Evolutionary conservation across 177 flowering plant species (phyloP).

Genomic region (Vitis hybrid): DNA sequence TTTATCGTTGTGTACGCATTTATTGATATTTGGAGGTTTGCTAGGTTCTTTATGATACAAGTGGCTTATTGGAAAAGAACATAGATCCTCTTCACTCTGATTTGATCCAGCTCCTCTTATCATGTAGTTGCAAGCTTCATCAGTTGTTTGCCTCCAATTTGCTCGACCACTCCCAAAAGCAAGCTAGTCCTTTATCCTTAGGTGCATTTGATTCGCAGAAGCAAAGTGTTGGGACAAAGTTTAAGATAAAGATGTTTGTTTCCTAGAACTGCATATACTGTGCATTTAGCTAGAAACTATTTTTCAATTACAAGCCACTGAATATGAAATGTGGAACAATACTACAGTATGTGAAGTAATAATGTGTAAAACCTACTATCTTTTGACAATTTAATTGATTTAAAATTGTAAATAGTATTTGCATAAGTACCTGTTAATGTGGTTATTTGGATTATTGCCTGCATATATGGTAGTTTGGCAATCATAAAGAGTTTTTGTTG

Average conservation of each 20-base stretch:
- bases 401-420: no score
- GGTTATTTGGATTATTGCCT: no score
- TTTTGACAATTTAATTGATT: no score
- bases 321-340: no score
- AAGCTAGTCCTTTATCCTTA: conserved; percentile 13
- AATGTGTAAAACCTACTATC: no score
- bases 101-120: conserved; percentile 58
- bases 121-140: conserved; percentile 51
- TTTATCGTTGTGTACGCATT: not conserved
- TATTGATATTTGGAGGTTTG: conserved; percentile 15
- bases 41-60: conserved; percentile 80
- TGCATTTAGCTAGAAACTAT: no score
- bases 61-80: conserved; percentile 89
- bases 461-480: no score
- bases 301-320: no score
- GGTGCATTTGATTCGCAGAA: conserved; percentile 42
- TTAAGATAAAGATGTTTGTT: conserved; percentile 51
- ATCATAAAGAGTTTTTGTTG: no score
- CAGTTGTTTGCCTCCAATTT: conserved; percentile 53
- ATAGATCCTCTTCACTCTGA: conserved; percentile 69
- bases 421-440: no score
- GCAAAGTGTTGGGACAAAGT: conserved; percentile 69
- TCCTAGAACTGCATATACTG: no score
- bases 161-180: conserved; percentile 34
- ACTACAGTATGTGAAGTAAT: no score